Base-by-base conservation (phyloP, 371 early-diverging fungal species). In the Quaeritorhiza haematococci region DNA sequence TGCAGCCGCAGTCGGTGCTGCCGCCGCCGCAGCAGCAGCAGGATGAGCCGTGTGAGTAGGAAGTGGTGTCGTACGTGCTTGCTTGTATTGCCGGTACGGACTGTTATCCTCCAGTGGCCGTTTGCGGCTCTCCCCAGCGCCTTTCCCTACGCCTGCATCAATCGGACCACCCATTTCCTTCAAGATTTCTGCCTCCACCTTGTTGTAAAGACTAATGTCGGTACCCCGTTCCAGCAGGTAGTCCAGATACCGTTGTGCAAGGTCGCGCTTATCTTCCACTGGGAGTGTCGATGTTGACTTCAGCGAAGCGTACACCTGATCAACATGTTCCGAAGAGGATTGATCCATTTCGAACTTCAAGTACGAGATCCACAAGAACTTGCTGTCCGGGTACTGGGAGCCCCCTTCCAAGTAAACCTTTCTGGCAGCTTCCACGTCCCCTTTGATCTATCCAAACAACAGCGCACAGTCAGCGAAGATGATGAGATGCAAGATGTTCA, bases 281-380 rank as follows among this genome's bases (percentile, higher is more conserved):
- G 77, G 53, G 7, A 73, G 44, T 17, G 47, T 49, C 17, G 73
- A 66, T n/a, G n/a, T n/a, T 24, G 57, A 54, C 42, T 72, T 74
- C 42, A 76, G 59, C 32, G 66, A 61, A 21, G 76, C 75, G 74
- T 76, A 82, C 0, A 72, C 82, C 3, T 51, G 46, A 21, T 64
- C 59, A 8, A 72, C 72, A 32, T 72, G 61, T 33, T 59, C 60
- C 42, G 74, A 64, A 30, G 74, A 63, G 44, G 64, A 67, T 45
- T 80, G 77, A n/a, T 66, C 68, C 49, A 78, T 62, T 53, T 85
- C 85, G 62, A 85, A 83, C 49, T 77, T 68, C 50, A 85, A 63
- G 52, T 79, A 81, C 21, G 67, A 74, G 35, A 79, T 68, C 60
- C 82, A 74, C 33, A 77, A 72, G 51, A 68, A 82, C 50, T 73